Percentiles rank a stretch among this genome's conserved stretches.
Conservation (phyloP, 2,329 filamentous ascomycete species). For the Neopestalotiopsis sp. region DNA sequence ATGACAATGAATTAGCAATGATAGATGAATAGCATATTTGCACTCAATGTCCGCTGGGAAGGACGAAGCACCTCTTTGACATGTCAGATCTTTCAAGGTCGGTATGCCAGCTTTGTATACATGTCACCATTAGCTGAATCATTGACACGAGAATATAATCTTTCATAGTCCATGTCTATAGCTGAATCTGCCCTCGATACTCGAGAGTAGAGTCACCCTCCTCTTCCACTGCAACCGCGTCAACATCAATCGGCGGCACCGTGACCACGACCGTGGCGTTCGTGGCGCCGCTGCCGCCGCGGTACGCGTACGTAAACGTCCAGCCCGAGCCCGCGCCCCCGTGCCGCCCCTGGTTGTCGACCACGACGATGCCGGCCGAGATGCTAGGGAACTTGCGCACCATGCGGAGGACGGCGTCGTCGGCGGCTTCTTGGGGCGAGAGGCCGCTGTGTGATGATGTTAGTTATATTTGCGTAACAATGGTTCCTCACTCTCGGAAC, state of each 20-base stretch:
- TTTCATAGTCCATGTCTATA: background rate
- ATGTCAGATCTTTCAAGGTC: too few relatives aligned
- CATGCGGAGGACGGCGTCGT: slow-evolving; percentile 57
- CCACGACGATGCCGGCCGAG: slow-evolving; percentile 55
- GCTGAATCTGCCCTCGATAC: slow-evolving; percentile 9
- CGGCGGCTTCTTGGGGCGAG: slow-evolving; percentile 51
- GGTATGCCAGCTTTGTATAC: too few relatives aligned
- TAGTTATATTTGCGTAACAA: background rate
- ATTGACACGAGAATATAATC: too few relatives aligned
- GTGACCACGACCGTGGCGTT: slow-evolving; percentile 47
- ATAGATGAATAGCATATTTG: too few relatives aligned
- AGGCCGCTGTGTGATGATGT: slow-evolving; percentile 41
- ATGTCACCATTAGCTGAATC: too few relatives aligned
- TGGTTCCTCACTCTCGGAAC: too few relatives aligned
- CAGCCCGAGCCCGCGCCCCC: slow-evolving; percentile 58
- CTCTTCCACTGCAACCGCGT: too few relatives aligned
- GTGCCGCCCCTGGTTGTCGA: slow-evolving; percentile 52
- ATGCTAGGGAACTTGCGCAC: slow-evolving; percentile 50
- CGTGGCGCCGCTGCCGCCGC: slow-evolving; percentile 54
- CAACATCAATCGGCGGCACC: slow-evolving; percentile 38
- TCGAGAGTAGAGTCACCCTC: background rate
- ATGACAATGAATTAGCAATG: background rate
- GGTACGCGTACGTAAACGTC: slow-evolving; percentile 59
- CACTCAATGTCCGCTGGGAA: too few relatives aligned
- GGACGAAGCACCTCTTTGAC: too few relatives aligned